Base-by-base conservation (phyloP, 306 rosid genomes). In the Gastrolobium villosum region DNA sequence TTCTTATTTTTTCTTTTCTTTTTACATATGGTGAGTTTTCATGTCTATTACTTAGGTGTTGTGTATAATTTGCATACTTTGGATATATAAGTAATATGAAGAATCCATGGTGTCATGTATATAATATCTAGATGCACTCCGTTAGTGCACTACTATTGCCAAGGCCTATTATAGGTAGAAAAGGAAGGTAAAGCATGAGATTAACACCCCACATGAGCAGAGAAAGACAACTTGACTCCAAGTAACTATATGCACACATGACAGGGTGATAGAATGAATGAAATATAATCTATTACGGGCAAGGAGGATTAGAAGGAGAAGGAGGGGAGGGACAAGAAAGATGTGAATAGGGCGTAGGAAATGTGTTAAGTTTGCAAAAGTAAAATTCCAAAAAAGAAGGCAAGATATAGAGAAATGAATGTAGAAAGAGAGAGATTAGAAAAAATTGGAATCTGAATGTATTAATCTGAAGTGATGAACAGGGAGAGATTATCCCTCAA, bases 1-100 rank as follows among this genome's bases (percentile, higher is more conserved):
- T 84, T 87, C 11, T 30, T 69, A 31, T 43, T 53, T 74, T 46
- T 55, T 72, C 2, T 54, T 54, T 50, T 56, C 40, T 2, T 31
- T 55, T 67, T 50, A 1, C 36, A 4, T 34, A 7, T 14, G n/a
- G 6, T 40, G 10, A 14, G 61, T 39, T 77, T 43, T 63, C 66
- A 7, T 52, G 59, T n/a, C 62, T 64, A 10, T 79, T 62, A 40
- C 36, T 10, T 35, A 2, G 3, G 1, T 78, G 77, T 78, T 69
- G 44, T 28, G 44, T 60, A 1, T 39, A 40, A 49, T 60, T 78
- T 64, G 54, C 44, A 69, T 59, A 41, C 60, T 48, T 79, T 26
- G 37, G 31, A 55, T 52, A 14, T 62, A 32, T 11, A 40, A 40
- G 28, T 54, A 40, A 40, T 31, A 61, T 61, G 66, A 69, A 75